Evolutionary conservation across 2,329 filamentous ascomycete genomes (phyloP).

Genomic region (Coleophoma cylindrospora): DNA sequence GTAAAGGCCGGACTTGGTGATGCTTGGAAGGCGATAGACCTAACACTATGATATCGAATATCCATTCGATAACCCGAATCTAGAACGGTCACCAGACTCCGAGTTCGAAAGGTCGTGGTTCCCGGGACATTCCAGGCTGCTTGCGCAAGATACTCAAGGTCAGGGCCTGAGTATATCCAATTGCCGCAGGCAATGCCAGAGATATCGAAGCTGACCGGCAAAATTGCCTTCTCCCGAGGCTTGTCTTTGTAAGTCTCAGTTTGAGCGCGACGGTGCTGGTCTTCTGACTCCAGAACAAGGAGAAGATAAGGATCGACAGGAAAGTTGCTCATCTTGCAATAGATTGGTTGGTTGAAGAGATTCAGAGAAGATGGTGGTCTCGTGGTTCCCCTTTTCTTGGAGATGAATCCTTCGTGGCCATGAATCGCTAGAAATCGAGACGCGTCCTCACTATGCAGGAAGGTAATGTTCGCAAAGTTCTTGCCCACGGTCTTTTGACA

Average conservation of each 20-base stretch:
- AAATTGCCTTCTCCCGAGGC: constrained; percentile 5
- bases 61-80: constrained; percentile 32
- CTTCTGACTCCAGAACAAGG: constrained; percentile 14
- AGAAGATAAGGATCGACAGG: constrained; percentile 16
- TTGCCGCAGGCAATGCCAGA: constrained; percentile 33
- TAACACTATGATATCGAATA: constrained; percentile 34
- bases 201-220: constrained; percentile 25
- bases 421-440: constrained; percentile 34
- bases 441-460: constrained; percentile 34
- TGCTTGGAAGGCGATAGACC: constrained; percentile 35
- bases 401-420: constrained; percentile 10
- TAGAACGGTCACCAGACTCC: constrained; percentile 35
- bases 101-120: constrained; percentile 28
- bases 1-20: constrained; percentile 33
- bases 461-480: constrained; percentile 37
- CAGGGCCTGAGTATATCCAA: constrained; percentile 32
- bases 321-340: constrained; percentile 15
- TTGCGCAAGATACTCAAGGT: constrained; percentile 36
- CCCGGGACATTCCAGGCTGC: constrained; percentile 34
- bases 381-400: not conserved
- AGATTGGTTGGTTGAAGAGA: constrained; percentile 15
- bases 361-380: constrained; percentile 1
- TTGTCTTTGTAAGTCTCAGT: not conserved
- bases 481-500: constrained; percentile 36
- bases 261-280: constrained; percentile 10